These are phyloP conservation scores for Huntiella omanensis DNA, from an alignment of 2,329 filamentous ascomycete genomes.

Conservation along the genomic window DNA sequence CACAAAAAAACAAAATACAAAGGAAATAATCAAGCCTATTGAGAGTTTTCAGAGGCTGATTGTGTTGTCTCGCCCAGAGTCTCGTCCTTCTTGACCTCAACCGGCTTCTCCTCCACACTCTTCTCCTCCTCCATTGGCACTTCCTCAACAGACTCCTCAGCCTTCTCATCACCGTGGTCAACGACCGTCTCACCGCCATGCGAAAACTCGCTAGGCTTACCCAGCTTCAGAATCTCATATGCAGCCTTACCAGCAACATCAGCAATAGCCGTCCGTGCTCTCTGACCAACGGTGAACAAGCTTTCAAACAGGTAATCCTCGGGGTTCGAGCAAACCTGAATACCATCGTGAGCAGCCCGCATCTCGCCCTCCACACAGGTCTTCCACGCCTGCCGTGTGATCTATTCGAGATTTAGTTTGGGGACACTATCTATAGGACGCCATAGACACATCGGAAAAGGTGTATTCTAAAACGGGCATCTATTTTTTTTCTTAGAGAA, in stretches of 20 bases:
- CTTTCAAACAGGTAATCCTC: constrained; percentile 34
- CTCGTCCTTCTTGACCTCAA: too few relatives aligned
- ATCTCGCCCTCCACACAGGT: constrained; percentile 21
- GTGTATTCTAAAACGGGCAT: too few relatives aligned
- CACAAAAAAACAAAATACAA: not conserved
- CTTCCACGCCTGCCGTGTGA: constrained; percentile 19
- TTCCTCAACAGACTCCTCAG: not conserved
- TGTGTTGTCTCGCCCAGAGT: too few relatives aligned
- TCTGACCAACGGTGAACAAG: constrained; percentile 24
- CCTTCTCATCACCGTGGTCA: constrained; percentile 8
- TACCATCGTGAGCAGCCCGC: constrained; percentile 6
- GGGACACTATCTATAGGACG: too few relatives aligned
- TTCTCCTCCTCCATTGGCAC: not conserved
- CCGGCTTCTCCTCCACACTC: not conserved
- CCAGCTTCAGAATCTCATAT: constrained; percentile 3
- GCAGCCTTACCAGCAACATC: constrained; percentile 3
- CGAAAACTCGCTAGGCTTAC: constrained; percentile 15
- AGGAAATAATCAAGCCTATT: not conserved
- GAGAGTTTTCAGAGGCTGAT: not conserved
- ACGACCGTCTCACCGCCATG: not conserved
- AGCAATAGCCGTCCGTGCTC: constrained; percentile 8
- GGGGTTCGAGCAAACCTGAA: constrained; percentile 22
- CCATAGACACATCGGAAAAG: too few relatives aligned
- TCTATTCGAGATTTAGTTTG: too few relatives aligned
- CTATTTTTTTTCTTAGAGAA: too few relatives aligned